Evolutionary conservation across 805 yeast genomes (phyloP), one percentile per base, ranked within the genome.

Genomic region (Metschnikowia lochheadii): DNA sequence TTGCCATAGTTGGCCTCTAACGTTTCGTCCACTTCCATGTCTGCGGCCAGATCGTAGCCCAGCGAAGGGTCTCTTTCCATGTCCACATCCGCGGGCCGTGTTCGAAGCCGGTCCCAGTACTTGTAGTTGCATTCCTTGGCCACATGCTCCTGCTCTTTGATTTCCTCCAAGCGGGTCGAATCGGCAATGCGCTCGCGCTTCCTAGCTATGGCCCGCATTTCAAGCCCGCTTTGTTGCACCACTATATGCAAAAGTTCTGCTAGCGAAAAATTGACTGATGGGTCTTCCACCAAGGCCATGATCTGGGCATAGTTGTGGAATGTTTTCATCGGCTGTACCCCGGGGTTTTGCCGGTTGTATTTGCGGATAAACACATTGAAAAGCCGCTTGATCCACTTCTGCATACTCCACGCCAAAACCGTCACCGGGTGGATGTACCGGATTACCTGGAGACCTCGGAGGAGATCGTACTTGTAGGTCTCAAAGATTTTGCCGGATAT

Each of bases 61-160:
- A 26, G 33, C 33, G 15, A 14, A 36, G 53, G 60, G 18, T 44
- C 53, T 72, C 54, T 61, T 21, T 44, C 53, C 72, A 67, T 66
- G 14, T 63, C 69, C 13, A 58, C 42, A 48, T 69, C 74, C 17
- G 43, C 46, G n/a, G 62, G 61, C 13, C 63, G 44, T 6, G 47
- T 26, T 6, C 59, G 49, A 11, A 69, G 49, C 7, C 57, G 63
- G 47, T 69, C 75, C 75, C 76, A 72, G 55, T 72, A 72, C 40
- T 59, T 61, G 50, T 72, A 72, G 47, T 60, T 58, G 21, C 66
- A 53, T 39, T 65, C 67, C n/a, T 56, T 52, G 40, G 49, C 57
- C 8, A 46, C 47, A 2, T 55, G 51, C 38, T 48, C 55, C 35
- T 53, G 52, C 34, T 59, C 61, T 29, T 54, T 48, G 29, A 50